Evolutionary conservation across 2,329 filamentous ascomycete species (phyloP).

Genomic region (Fusarium solani-melongenae): DNA sequence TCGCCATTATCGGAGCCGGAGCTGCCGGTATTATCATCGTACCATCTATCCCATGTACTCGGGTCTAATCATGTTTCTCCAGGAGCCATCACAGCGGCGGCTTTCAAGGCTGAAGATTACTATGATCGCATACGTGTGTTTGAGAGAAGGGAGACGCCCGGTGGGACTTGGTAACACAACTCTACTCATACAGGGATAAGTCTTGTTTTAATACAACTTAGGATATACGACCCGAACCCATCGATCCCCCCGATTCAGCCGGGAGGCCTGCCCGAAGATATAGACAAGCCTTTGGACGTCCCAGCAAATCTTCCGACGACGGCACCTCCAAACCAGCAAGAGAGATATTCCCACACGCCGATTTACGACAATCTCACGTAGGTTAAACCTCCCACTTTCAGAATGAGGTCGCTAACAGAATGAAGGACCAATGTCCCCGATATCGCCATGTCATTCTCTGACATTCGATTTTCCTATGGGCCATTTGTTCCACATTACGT

Average conservation of each 20-base stretch:
- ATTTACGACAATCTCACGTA: slow-evolving; percentile 64
- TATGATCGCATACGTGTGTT: slow-evolving; percentile 56
- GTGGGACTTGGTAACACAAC: slow-evolving; percentile 63
- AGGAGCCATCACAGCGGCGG: slow-evolving; percentile 61
- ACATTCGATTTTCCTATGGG: slow-evolving; percentile 63
- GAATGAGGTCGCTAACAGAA: fast-evolving
- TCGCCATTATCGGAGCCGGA: slow-evolving; percentile 37
- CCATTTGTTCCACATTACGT: slow-evolving; percentile 67
- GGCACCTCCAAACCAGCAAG: slow-evolving; percentile 54
- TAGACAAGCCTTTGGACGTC: slow-evolving; percentile 58
- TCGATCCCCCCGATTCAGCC: slow-evolving; percentile 50
- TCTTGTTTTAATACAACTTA: too few relatives aligned
- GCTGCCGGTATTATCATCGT: slow-evolving; percentile 25
- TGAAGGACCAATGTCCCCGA: slow-evolving; percentile 65
- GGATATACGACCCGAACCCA: slow-evolving; percentile 62
- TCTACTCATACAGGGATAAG: too few relatives aligned
- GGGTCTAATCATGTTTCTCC: background rate
- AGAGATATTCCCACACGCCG: slow-evolving; percentile 60
- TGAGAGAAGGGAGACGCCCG: slow-evolving; percentile 55
- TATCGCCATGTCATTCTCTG: slow-evolving; percentile 67
- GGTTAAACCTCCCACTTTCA: slow-evolving; percentile 32
- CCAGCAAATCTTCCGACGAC: slow-evolving; percentile 55
- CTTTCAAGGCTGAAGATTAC: slow-evolving; percentile 57
- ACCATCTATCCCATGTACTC: fast-evolving
- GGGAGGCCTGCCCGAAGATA: slow-evolving; percentile 56